A percentile compares a stretch with the other conserved stretches of the same genome.
Conservation (phyloP, 306 rosid genomes). For the Aeschynomene evenia region DNA sequence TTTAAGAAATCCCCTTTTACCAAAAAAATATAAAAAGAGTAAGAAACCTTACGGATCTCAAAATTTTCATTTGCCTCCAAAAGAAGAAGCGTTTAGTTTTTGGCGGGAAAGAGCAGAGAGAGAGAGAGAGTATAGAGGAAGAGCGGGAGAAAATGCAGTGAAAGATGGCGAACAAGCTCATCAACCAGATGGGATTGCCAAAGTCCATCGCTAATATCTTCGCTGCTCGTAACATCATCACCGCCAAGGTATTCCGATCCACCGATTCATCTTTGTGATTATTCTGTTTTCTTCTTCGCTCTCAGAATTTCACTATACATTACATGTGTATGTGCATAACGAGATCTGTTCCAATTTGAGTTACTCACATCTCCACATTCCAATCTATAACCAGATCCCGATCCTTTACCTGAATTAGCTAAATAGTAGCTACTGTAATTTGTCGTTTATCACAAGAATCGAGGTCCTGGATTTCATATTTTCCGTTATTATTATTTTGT, state of each 20-base stretch:
- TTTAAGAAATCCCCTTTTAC: too few relatives aligned
- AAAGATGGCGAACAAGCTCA: slow-evolving; percentile 72
- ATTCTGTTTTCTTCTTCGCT: neutral
- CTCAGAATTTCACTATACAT: neutral
- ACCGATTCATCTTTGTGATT: too few relatives aligned
- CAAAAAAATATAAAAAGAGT: too few relatives aligned
- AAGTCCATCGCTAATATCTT: slow-evolving; percentile 67
- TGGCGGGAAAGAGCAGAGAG: slow-evolving; percentile 39
- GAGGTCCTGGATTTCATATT: neutral
- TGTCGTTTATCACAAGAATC: neutral
- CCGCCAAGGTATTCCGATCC: slow-evolving; percentile 60
- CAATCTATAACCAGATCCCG: neutral
- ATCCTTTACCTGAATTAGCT: neutral
- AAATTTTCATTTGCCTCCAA: neutral
- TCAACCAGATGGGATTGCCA: slow-evolving; percentile 71
- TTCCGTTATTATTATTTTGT: neutral
- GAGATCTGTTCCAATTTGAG: neutral
- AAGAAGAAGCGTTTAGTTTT: neutral
- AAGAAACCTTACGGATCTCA: too few relatives aligned
- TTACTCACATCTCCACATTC: neutral
- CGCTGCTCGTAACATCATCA: slow-evolving; percentile 76
- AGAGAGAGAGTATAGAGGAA: neutral
- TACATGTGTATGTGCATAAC: neutral
- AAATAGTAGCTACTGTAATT: neutral
- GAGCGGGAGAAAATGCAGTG: neutral